phyloP scores from a whole-genome alignment of 2,329 filamentous ascomycete genomes.

The Teratosphaeria viscida region DNA sequence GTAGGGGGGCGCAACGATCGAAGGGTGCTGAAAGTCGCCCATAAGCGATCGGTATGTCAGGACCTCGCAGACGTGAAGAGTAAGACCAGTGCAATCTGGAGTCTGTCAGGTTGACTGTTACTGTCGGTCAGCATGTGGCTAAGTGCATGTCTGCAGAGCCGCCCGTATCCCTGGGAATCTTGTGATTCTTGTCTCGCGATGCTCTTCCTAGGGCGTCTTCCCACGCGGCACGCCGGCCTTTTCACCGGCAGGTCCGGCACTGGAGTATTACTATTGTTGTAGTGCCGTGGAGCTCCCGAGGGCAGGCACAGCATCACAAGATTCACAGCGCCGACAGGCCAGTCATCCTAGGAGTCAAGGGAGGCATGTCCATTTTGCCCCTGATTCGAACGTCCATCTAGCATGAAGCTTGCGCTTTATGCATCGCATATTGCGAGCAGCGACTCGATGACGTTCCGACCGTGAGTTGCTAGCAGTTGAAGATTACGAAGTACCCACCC shows the following conservation, averaged over 20 bases:
- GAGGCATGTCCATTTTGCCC: not conserved
- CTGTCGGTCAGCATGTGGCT: not conserved
- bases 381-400: not conserved
- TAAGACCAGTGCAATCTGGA: not conserved
- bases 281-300: not conserved
- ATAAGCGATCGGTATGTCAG: not conserved
- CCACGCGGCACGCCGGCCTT: not conserved
- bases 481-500: too few species aligned
- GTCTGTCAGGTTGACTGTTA: not conserved
- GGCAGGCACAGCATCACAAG: not conserved
- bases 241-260: not conserved
- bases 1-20: not conserved
- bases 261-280: not conserved
- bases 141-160: not conserved
- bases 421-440: not conserved
- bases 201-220: not conserved
- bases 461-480: too few species aligned
- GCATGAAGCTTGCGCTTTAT: not conserved
- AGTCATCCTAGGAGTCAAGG: not conserved
- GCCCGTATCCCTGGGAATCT: too few species aligned
- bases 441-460: too few species aligned
- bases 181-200: not conserved
- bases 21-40: not conserved
- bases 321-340: not conserved
- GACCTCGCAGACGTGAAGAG: not conserved